These are phyloP conservation scores for Theileria parva DNA, from an alignment of 169 alveolate genomes.

Conservation along the genomic window DNA sequence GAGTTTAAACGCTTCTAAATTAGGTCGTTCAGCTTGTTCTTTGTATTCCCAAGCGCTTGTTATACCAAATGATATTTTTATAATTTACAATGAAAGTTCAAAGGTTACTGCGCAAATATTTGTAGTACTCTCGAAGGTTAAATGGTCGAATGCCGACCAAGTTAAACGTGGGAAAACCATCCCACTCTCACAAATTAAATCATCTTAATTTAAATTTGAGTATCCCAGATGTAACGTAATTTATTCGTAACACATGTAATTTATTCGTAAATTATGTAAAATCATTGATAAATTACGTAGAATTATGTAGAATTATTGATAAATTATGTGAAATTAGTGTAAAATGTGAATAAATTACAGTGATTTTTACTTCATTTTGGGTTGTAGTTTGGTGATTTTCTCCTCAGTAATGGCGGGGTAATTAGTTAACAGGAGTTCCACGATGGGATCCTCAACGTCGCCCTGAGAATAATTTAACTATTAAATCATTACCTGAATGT, in stretches of 20 bases:
- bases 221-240: too few relatives aligned
- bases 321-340: neutral
- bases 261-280: too few relatives aligned
- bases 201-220: neutral
- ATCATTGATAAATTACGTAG: neutral
- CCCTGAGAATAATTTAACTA: conserved; percentile 53
- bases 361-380: conserved; percentile 56
- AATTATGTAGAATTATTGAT: too few relatives aligned
- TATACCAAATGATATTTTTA: conserved; percentile 58
- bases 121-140: conserved; percentile 35
- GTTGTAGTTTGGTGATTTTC: conserved; percentile 60
- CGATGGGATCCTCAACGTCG: conserved; percentile 73
- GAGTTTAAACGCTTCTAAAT: conserved; percentile 31
- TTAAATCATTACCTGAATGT: conserved; percentile 65
- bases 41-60: conserved; percentile 50
- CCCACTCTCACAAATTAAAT: neutral
- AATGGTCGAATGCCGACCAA: conserved; percentile 46
- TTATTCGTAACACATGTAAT: too few relatives aligned
- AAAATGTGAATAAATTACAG: neutral
- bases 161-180: neutral
- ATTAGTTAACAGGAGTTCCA: conserved; percentile 67
- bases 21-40: conserved; percentile 28
- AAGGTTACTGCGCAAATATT: conserved; percentile 33
- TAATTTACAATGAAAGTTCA: conserved; percentile 48
- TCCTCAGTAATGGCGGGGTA: conserved; percentile 75